A percentile compares a stretch with the other conserved stretches of the same genome.
Conservation (phyloP, 352 stramenopile species). For the Pythium myriotylum region DNA sequence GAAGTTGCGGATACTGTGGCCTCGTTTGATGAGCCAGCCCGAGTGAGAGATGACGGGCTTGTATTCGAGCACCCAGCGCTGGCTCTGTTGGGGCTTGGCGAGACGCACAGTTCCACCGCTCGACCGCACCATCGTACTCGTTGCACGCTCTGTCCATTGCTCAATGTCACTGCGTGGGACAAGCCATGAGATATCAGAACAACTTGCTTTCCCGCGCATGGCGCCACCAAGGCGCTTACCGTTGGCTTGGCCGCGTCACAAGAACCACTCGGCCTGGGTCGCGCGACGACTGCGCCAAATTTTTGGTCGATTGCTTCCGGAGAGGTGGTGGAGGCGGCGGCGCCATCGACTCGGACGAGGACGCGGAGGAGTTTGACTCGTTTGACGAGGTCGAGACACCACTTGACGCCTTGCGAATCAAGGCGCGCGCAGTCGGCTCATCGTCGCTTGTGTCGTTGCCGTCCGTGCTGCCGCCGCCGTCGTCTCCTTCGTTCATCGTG, state of each 20-base stretch:
- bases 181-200: slow-evolving; percentile 15
- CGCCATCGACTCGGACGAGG: slow-evolving; percentile 2
- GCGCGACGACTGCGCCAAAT: neutral
- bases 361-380: slow-evolving; percentile 13
- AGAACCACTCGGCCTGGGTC: slow-evolving; percentile 63
- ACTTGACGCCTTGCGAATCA: slow-evolving; percentile 13
- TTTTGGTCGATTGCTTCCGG: neutral
- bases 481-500: slow-evolving; percentile 62
- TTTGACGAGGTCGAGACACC: slow-evolving; percentile 17
- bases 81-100: slow-evolving; percentile 56
- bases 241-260: slow-evolving; percentile 70
- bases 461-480: slow-evolving; percentile 12
- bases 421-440: neutral
- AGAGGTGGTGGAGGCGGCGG: neutral
- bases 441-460: neutral
- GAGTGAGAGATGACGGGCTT: slow-evolving; percentile 83
- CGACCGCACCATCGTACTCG: slow-evolving; percentile 74
- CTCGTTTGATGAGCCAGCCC: slow-evolving; percentile 88
- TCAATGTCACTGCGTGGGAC: slow-evolving; percentile 60
- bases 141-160: slow-evolving; percentile 79
- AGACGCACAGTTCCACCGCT: slow-evolving; percentile 45
- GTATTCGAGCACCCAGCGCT: slow-evolving; percentile 77
- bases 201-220: too few species aligned
- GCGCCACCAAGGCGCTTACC: slow-evolving; percentile 30
- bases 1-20: slow-evolving; percentile 77